These are phyloP conservation scores for Isabelozyma rhagii DNA, from an alignment of 805 yeast genomes.

Conservation along the genomic window DNA sequence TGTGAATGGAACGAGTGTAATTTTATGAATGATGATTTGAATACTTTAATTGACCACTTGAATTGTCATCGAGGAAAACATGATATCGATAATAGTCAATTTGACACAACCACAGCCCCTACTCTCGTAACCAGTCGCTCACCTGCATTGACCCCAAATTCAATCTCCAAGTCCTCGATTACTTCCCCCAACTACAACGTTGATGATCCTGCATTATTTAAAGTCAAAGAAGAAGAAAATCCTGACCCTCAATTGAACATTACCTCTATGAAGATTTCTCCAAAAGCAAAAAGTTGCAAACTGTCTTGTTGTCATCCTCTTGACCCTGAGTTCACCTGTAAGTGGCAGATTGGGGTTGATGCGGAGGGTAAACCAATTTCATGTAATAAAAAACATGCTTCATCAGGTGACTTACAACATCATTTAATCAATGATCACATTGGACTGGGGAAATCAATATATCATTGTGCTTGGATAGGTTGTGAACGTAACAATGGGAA, in stretches of 20 bases:
- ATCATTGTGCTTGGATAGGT: slow-evolving; percentile 73
- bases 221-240: neutral
- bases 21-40: slow-evolving; percentile 50
- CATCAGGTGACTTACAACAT: slow-evolving; percentile 61
- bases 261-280: slow-evolving; percentile 30
- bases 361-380: slow-evolving; percentile 24
- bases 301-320: slow-evolving; percentile 5
- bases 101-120: neutral
- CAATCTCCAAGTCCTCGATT: slow-evolving; percentile 3
- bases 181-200: slow-evolving; percentile 4
- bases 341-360: slow-evolving; percentile 36
- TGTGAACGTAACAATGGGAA: slow-evolving; percentile 62
- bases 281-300: slow-evolving; percentile 13
- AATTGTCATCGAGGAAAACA: slow-evolving; percentile 21
- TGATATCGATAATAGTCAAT: slow-evolving; percentile 26
- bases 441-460: slow-evolving; percentile 66
- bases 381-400: slow-evolving; percentile 51
- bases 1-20: slow-evolving; percentile 82
- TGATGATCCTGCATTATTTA: neutral
- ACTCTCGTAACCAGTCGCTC: neutral
- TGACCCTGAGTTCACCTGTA: slow-evolving; percentile 42
- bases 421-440: slow-evolving; percentile 72
- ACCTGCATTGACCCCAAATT: slow-evolving; percentile 8
- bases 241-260: slow-evolving; percentile 20
- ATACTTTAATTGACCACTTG: slow-evolving; percentile 56